Evolutionary conservation across 148 eudicot species (phyloP), one percentile per base, ranked within the genome.

Genomic region (Spergularia bocconei): DNA sequence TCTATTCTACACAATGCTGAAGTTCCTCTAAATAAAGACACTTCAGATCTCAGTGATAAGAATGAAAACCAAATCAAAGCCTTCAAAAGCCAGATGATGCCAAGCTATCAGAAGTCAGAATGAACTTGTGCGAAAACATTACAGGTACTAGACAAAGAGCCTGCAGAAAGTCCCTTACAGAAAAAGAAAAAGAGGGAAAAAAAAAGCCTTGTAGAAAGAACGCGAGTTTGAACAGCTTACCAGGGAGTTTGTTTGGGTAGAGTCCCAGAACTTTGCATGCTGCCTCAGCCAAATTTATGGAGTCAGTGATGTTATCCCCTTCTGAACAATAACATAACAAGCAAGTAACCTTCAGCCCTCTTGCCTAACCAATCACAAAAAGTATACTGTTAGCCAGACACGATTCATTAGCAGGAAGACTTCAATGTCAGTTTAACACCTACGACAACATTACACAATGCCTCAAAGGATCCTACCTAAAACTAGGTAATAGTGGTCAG

Each of bases 221-320:
- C 25, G 25, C 12, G 11, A 57, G 47, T 20, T 69, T 17, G 21
- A 38, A 66, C 6, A 72, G 70, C 83, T 86, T 83, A 91, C 98
- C 88, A 14, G 71, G 69, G 73, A 72, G 72, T 58, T 73, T 83
- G 51, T 61, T 72, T 41, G 82, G 85, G 66, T 59, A 76, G 55
- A 88, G 33, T 60, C 84, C 82, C 76, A 84, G 66, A 69, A 88
- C 79, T 82, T 80, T 88, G 85, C 89, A 73, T 39, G 91, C 85
- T 59, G 97, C 97, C 75, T 86, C 93, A 61, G 99, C 99, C 78
- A 96, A 88, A 58, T 80, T 84, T 21, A 92, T 81, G 38, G 99
- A 88, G 81, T 96, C 99, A 20, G 90, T 84, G 63, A 91, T 91
- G 76, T 96, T 96, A 84, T 96, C 98, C 77, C 99, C 99, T 88